phyloP scores from a whole-genome alignment of 495 filamentous ascomycete genomes.

The Penicillium silybi region DNA sequence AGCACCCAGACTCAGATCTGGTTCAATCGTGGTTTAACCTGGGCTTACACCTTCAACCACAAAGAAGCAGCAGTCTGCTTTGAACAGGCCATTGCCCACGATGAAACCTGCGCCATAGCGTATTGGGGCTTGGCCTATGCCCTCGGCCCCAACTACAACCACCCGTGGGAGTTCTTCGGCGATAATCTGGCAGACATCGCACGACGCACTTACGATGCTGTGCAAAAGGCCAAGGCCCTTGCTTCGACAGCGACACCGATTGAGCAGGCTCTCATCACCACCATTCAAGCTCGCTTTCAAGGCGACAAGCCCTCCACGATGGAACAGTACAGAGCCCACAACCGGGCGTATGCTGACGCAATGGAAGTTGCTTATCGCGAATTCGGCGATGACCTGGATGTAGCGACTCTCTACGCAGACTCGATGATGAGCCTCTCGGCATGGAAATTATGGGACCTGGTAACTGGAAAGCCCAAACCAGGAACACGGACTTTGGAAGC shows the following conservation, averaged over 20 bases:
- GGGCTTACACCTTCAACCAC: conserved; percentile 38
- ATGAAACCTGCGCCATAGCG: conserved; percentile 55
- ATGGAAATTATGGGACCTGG: conserved; percentile 60
- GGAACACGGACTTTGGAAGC: conserved; percentile 55
- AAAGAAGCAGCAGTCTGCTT: conserved; percentile 49
- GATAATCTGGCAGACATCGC: conserved; percentile 43
- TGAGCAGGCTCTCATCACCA: conserved; percentile 54
- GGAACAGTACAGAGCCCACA: conserved; percentile 44
- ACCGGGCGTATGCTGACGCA: conserved; percentile 52
- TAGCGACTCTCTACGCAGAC: conserved; percentile 57
- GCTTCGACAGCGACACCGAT: conserved; percentile 27
- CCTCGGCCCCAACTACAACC: conserved; percentile 68
- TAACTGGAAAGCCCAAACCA: conserved; percentile 52
- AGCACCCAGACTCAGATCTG: conserved; percentile 29
- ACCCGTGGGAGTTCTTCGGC: conserved; percentile 62
- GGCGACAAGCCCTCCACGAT: conserved; percentile 24
- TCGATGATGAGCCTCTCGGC: conserved; percentile 62
- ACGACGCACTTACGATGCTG: conserved; percentile 39
- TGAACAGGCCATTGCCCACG: conserved; percentile 49
- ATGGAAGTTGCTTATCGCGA: conserved; percentile 52
- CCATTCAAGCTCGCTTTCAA: conserved; percentile 53
- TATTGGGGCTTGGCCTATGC: conserved; percentile 65
- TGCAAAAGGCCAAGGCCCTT: conserved; percentile 32
- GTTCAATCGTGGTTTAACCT: conserved; percentile 35
- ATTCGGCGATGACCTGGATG: conserved; percentile 53